Evolutionary conservation across 1,139 yeast species (phyloP).

Genomic region (Hansenula sp.): DNA sequence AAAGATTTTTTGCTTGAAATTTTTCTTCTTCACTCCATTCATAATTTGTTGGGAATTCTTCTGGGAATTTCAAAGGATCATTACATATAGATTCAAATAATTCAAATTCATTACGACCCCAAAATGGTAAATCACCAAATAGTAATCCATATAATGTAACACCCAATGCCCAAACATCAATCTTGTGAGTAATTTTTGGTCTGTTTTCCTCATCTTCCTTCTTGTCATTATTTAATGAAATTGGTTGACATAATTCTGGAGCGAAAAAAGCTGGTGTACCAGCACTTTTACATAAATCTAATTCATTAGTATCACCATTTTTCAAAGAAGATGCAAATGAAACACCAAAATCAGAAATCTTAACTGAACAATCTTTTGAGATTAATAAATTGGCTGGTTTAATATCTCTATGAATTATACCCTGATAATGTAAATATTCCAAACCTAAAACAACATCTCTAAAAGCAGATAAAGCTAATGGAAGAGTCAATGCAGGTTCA

Average conservation of each 20-base stretch:
- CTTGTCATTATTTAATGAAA: conserved; percentile 15
- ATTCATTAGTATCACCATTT: conserved; percentile 56
- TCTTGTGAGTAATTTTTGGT: conserved; percentile 27
- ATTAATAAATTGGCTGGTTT: conserved; percentile 92
- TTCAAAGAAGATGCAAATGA: conserved; percentile 69
- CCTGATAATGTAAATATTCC: conserved; percentile 89
- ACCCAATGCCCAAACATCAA: conserved; percentile 82
- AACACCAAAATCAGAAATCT: conserved; percentile 96
- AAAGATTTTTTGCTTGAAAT: conserved; percentile 60
- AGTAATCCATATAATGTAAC: conserved; percentile 85
- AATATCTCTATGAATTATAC: conserved; percentile 93
- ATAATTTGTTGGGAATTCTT: conserved; percentile 31
- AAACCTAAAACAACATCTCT: conserved; percentile 86
- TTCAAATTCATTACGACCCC: conserved; percentile 84
- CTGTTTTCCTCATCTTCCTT: no score
- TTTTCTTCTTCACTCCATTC: conserved; percentile 42
- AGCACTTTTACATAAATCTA: conserved; percentile 84
- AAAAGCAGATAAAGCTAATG: conserved; percentile 65
- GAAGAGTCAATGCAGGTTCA: conserved; percentile 62
- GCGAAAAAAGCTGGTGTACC: conserved; percentile 89
- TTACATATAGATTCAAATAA: conserved; percentile 79
- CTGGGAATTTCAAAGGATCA: conserved; percentile 60
- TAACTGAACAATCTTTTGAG: conserved; percentile 68
- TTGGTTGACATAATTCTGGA: conserved; percentile 58
- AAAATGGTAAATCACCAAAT: conserved; percentile 87